These are phyloP conservation scores for Pichia sp. DNA, from an alignment of 1,139 yeast species.

Conservation along the genomic window DNA sequence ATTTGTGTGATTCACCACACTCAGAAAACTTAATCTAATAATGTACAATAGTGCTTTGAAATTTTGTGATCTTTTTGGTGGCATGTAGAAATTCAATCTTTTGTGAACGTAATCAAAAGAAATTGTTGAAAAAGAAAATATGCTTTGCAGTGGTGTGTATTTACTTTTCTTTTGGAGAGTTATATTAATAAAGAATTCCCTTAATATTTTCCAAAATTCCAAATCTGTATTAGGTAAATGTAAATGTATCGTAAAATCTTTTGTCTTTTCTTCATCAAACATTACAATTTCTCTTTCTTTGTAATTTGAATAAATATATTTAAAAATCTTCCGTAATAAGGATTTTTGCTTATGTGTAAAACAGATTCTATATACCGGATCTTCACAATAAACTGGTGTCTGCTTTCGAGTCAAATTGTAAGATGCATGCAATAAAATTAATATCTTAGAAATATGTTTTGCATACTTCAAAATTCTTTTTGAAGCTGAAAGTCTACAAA, in stretches of 20 bases:
- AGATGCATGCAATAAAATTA: slow-evolving; percentile 5
- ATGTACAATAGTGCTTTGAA: slow-evolving; percentile 11
- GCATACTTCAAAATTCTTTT: slow-evolving; percentile 2
- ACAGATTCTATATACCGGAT: slow-evolving; percentile 3
- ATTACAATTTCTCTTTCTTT: not conserved
- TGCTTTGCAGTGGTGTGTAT: slow-evolving; percentile 10
- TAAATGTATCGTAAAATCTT: not conserved
- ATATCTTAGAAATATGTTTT: not conserved
- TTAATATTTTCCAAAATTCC: slow-evolving; percentile 4
- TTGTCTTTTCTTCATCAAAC: slow-evolving; percentile 2
- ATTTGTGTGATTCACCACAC: slow-evolving; percentile 2
- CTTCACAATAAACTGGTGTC: not conserved
- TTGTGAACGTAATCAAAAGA: slow-evolving; percentile 6
- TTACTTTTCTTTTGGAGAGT: slow-evolving; percentile 6
- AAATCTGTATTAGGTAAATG: not conserved
- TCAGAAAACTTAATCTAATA: slow-evolving; percentile 15
- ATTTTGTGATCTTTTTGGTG: slow-evolving; percentile 4
- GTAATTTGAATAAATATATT: not conserved
- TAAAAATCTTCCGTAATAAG: not conserved
- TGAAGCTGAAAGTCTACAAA: slow-evolving; percentile 2
- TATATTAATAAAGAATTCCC: slow-evolving; percentile 10
- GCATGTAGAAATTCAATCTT: slow-evolving; percentile 6
- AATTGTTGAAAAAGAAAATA: slow-evolving; percentile 9
- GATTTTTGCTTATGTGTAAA: slow-evolving; percentile 6
- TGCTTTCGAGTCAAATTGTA: slow-evolving; percentile 2